Evolutionary conservation across 2,329 filamentous ascomycete genomes (phyloP).

Genomic region (Sphaerulina musiva): DNA sequence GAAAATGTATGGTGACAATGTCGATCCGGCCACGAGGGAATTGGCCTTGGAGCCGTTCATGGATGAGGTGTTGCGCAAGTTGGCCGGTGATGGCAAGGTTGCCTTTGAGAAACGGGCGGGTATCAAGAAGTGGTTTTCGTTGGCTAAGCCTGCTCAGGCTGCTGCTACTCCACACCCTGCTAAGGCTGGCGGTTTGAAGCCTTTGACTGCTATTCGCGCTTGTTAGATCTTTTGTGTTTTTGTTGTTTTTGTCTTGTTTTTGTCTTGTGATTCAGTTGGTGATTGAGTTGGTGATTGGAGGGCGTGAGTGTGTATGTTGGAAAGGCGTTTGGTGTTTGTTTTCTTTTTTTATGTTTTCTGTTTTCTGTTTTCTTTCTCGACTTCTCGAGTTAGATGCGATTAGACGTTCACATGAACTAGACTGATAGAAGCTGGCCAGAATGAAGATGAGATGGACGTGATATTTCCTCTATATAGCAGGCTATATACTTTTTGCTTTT

Average conservation of each 20-base stretch:
- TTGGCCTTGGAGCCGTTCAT: constrained; percentile 76
- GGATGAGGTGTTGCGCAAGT: constrained; percentile 57
- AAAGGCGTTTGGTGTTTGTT: background rate
- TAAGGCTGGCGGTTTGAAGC: background rate
- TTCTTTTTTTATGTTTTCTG: too few species aligned
- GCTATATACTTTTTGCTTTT: too few species aligned
- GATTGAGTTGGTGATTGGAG: too few species aligned
- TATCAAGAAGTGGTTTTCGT: constrained; percentile 24
- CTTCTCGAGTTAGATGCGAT: too few species aligned
- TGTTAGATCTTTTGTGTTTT: background rate
- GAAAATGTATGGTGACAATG: constrained; percentile 37
- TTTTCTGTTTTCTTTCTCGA: too few species aligned
- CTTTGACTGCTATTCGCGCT: background rate
- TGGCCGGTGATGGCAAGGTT: constrained; percentile 39
- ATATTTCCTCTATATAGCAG: too few species aligned
- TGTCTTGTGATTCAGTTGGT: too few species aligned
- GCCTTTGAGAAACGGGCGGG: constrained; percentile 27
- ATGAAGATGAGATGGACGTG: too few species aligned
- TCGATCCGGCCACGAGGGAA: constrained; percentile 34
- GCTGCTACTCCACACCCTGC: background rate
- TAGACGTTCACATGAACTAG: too few species aligned
- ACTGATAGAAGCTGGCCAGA: too few species aligned
- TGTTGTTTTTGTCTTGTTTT: too few species aligned
- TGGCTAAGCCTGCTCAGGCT: constrained; percentile 2
- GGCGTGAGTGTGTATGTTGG: background rate